These are phyloP conservation scores for Potentilla sterilis DNA, from an alignment of 306 rosid species.

Conservation along the genomic window DNA sequence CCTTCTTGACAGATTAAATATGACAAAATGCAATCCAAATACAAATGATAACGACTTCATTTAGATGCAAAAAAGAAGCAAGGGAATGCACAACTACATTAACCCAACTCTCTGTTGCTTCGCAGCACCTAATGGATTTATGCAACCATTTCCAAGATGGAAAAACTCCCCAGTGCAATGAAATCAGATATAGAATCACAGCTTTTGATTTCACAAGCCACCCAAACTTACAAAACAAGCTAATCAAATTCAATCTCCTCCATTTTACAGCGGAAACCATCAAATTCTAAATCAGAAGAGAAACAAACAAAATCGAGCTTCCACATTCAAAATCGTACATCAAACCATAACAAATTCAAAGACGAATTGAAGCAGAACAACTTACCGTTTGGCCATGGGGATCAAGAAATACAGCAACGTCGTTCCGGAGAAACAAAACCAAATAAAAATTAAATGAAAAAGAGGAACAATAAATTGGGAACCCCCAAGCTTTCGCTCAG, in stretches of 20 bases:
- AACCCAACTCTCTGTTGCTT: not conserved
- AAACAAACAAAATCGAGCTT: not conserved
- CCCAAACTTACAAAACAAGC: not conserved
- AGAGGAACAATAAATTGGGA: not conserved
- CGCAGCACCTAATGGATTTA: not conserved
- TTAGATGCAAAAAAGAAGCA: not conserved
- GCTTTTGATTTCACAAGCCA: not conserved
- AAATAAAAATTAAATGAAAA: not conserved
- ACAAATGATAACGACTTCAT: not conserved
- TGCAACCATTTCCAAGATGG: not conserved
- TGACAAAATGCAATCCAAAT: not conserved
- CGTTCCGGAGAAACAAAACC: not conserved
- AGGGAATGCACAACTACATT: not conserved
- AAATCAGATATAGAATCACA: not conserved
- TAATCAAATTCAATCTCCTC: not conserved
- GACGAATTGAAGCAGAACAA: not conserved
- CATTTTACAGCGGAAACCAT: not conserved
- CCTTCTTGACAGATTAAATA: not conserved
- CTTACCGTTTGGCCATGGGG: conserved; percentile 69
- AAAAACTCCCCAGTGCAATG: not conserved
- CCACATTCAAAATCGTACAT: not conserved
- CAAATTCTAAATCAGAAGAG: not conserved
- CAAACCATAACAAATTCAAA: not conserved
- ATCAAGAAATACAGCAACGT: conserved; percentile 18
- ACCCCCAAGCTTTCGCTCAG: conserved; percentile 17